These are phyloP conservation scores for Populus euphratica DNA, from an alignment of 345 rosid species.

Conservation along the genomic window DNA sequence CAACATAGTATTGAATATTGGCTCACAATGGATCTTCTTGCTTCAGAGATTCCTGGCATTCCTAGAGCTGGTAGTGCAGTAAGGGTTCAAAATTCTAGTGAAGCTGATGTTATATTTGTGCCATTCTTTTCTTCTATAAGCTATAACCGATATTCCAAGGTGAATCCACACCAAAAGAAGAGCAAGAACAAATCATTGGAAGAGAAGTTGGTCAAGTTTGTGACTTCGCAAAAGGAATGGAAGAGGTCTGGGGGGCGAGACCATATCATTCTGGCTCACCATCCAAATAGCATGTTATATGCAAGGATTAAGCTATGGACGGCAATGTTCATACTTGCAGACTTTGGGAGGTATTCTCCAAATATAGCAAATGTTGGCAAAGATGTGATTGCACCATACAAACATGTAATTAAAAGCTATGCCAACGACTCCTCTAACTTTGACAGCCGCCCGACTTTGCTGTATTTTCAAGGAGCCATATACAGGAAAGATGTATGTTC, in stretches of 20 bases:
- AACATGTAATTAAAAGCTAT: constrained; percentile 62
- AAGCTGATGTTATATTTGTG: constrained; percentile 77
- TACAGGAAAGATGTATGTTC: constrained; percentile 84
- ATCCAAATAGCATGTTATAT: constrained; percentile 82
- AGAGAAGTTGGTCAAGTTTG: constrained; percentile 56
- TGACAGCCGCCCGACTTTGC: constrained; percentile 65
- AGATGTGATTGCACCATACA: constrained; percentile 92
- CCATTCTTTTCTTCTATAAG: constrained; percentile 91
- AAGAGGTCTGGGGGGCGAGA: constrained; percentile 69
- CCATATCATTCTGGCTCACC: constrained; percentile 85
- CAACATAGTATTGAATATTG: constrained; percentile 95
- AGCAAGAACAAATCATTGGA: constrained; percentile 60
- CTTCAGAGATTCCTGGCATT: constrained; percentile 53
- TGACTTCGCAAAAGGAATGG: constrained; percentile 72
- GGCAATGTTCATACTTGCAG: constrained; percentile 75
- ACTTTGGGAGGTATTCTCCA: constrained; percentile 91
- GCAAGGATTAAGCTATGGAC: constrained; percentile 79
- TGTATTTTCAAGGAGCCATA: constrained; percentile 96
- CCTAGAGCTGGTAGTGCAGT: constrained; percentile 49
- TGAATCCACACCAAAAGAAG: constrained; percentile 52
- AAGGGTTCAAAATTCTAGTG: constrained; percentile 74
- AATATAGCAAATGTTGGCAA: constrained; percentile 74
- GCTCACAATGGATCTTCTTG: constrained; percentile 83
- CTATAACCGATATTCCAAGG: constrained; percentile 69
- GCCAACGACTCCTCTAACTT: constrained; percentile 60